These are phyloP conservation scores for Aspergillus japonicus DNA, from an alignment of 2,329 filamentous ascomycete species.

Conservation along the genomic window DNA sequence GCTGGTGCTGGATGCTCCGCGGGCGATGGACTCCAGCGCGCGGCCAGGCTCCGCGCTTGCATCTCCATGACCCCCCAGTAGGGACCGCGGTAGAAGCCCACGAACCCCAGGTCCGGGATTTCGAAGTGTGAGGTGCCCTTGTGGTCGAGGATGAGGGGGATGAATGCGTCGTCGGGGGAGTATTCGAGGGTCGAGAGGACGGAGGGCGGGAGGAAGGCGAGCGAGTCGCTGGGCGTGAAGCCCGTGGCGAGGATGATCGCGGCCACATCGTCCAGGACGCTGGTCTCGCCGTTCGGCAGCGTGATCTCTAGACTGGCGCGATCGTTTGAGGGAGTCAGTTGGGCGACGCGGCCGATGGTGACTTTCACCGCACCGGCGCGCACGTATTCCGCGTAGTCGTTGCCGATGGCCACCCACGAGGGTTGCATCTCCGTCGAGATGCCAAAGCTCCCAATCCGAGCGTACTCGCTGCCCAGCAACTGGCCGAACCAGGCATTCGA, in stretches of 20 bases:
- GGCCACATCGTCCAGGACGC: constrained; percentile 56
- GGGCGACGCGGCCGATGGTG: constrained; percentile 43
- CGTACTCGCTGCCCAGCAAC: constrained; percentile 49
- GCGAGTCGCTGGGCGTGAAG: constrained; percentile 63
- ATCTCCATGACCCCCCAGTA: constrained; percentile 89
- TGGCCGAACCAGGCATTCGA: constrained; percentile 51
- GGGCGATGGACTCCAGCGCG: constrained; percentile 53
- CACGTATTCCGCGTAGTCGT: constrained; percentile 72
- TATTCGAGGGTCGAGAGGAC: constrained; percentile 60
- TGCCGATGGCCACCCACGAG: constrained; percentile 67
- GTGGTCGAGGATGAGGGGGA: constrained; percentile 67
- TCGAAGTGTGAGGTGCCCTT: constrained; percentile 63
- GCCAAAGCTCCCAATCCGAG: constrained; percentile 34
- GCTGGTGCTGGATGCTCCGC: background rate
- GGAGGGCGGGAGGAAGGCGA: constrained; percentile 62
- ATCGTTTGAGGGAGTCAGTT: constrained; percentile 10
- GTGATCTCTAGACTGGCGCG: constrained; percentile 37
- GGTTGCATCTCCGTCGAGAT: constrained; percentile 47
- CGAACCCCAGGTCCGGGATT: constrained; percentile 68
- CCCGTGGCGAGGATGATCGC: constrained; percentile 75
- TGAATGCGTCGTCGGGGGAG: constrained; percentile 52
- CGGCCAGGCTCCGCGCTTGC: constrained; percentile 69
- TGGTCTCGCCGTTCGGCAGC: constrained; percentile 34
- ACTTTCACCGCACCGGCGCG: constrained; percentile 61
- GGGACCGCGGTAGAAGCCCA: constrained; percentile 79